Percentiles rank a stretch among this genome's conserved stretches.
Evolutionary conservation across 78 protist genomes (phyloP).

Genomic region (Creolimax fragrantissima): DNA sequence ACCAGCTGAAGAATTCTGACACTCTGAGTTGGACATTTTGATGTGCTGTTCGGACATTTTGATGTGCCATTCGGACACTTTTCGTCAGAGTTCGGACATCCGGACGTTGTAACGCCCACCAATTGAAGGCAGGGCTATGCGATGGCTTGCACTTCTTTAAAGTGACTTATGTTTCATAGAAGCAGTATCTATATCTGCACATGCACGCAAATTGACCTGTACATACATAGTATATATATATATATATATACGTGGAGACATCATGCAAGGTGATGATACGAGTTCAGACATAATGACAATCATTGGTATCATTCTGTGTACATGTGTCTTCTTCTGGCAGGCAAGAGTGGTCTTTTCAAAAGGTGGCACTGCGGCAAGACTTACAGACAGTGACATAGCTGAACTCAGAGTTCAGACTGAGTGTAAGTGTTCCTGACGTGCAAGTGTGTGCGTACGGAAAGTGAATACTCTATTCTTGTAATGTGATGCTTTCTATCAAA

Average conservation of each 20-base stretch:
- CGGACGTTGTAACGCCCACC: background rate
- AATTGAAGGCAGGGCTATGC: background rate
- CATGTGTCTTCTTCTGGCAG: background rate
- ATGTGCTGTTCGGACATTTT: no score
- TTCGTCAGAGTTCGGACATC: no score
- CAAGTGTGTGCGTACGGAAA: no score
- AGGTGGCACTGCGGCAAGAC: background rate
- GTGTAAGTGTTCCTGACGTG: no score
- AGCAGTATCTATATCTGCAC: background rate
- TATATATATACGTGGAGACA: background rate
- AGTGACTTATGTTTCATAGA: background rate
- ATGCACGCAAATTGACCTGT: background rate
- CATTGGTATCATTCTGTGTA: background rate
- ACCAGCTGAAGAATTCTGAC: background rate
- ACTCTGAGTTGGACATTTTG: background rate
- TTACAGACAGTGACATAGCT: background rate
- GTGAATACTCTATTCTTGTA: no score
- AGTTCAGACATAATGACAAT: background rate
- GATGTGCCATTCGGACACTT: no score
- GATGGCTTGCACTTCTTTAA: background rate
- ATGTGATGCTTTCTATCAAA: no score
- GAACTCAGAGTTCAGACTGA: background rate
- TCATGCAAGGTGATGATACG: background rate
- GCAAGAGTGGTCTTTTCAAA: background rate
- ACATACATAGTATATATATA: background rate